Conservation (phyloP, 2,329 filamentous ascomycete species). For the Hypoxylon sp. region DNA sequence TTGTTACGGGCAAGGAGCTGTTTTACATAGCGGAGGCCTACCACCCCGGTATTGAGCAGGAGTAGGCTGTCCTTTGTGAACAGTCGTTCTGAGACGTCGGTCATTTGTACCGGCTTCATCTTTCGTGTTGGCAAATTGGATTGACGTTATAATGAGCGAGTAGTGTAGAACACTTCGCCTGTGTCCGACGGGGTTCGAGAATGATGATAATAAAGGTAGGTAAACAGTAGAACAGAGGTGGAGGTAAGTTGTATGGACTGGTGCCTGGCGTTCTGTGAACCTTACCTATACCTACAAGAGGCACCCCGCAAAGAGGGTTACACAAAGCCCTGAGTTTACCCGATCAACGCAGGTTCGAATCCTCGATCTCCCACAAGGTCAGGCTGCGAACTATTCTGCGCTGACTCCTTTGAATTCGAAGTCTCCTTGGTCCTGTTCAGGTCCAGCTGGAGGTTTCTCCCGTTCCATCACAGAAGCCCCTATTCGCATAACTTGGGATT, state of each 20-base stretch:
- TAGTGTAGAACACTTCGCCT: neutral
- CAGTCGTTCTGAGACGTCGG: conserved; percentile 9
- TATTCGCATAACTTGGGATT: too few relatives aligned
- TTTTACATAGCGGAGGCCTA: conserved; percentile 17
- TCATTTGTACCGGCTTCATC: conserved; percentile 26
- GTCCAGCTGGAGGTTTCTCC: too few relatives aligned
- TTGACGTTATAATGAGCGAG: neutral
- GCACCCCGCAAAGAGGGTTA: neutral
- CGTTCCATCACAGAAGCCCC: too few relatives aligned
- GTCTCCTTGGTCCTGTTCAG: too few relatives aligned
- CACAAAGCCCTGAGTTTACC: neutral
- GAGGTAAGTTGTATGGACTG: neutral
- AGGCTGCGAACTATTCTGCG: neutral
- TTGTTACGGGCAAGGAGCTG: conserved; percentile 13
- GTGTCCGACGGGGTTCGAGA: neutral
- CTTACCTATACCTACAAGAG: neutral
- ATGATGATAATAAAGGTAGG: neutral
- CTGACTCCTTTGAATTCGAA: too few relatives aligned
- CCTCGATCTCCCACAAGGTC: neutral
- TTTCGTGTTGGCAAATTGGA: conserved; percentile 1
- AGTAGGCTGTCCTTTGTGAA: conserved; percentile 8
- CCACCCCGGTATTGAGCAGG: conserved; percentile 9
- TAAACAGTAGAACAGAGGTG: neutral
- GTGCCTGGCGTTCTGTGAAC: neutral
- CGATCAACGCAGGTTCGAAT: neutral